A percentile compares a stretch with the other conserved stretches of the same genome.
Conservation (phyloP, 148 eudicot genomes). For the Vaccinium darrowii region DNA sequence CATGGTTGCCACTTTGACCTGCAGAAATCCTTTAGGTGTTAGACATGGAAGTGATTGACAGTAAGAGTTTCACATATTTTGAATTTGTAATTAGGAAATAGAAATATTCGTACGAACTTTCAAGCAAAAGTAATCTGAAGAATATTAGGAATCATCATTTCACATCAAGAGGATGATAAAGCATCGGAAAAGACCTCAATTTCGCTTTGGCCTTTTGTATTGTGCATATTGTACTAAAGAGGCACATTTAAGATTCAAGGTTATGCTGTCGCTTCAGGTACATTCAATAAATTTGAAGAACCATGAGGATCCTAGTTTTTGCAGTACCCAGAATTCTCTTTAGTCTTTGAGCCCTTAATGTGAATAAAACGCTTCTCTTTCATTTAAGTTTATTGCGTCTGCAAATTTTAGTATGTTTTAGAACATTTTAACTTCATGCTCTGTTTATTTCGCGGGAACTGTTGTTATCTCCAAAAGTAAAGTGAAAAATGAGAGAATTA, state of each 20-base stretch:
- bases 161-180: not conserved
- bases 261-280: not conserved
- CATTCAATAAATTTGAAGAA: not conserved
- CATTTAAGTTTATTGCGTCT: not conserved
- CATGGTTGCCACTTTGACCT: constrained; percentile 37
- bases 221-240: not conserved
- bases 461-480: not conserved
- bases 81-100: not conserved
- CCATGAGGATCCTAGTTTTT: not conserved
- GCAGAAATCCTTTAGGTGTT: constrained; percentile 15
- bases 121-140: not conserved
- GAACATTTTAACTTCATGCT: not conserved
- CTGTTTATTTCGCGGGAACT: not conserved
- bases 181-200: not conserved
- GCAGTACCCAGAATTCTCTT: not conserved
- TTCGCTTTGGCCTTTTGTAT: not conserved
- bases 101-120: not conserved
- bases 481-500: not conserved
- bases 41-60: not conserved
- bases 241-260: constrained; percentile 16
- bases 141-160: not conserved
- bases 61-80: not conserved
- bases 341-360: not conserved
- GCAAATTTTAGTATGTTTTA: not conserved
- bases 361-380: not conserved